These are phyloP conservation scores for Aspergillus neotritici DNA, from an alignment of 2,329 filamentous ascomycete species.

Conservation along the genomic window DNA sequence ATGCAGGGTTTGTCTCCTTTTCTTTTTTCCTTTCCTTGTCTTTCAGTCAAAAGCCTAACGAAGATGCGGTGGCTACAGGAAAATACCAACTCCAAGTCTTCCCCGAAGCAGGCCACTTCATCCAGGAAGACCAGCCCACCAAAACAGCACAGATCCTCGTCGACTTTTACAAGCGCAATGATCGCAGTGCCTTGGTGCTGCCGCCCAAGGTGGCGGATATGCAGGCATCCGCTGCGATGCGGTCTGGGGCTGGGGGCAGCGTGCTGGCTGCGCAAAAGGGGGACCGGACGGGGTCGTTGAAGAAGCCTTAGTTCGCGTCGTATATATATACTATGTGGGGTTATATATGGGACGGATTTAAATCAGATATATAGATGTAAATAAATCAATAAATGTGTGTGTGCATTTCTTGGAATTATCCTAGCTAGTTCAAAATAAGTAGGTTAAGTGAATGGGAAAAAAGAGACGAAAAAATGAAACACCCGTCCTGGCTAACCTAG, in stretches of 20 bases:
- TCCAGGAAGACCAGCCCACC: conserved; percentile 90
- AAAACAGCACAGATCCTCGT: conserved; percentile 79
- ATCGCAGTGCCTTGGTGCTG: conserved; percentile 74
- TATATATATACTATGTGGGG: too few relatives aligned
- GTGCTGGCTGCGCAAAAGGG: not conserved
- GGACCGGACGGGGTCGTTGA: not conserved
- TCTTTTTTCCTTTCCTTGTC: not conserved
- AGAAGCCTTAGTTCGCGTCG: not conserved
- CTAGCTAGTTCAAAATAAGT: too few relatives aligned
- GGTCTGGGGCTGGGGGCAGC: conserved; percentile 16
- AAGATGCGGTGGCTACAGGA: conserved; percentile 34
- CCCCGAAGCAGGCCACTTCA: conserved; percentile 90
- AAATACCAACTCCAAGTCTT: conserved; percentile 96
- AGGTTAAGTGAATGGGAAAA: too few relatives aligned
- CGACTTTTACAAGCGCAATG: conserved; percentile 90
- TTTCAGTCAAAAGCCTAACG: not conserved
- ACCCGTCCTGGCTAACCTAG: too few relatives aligned
- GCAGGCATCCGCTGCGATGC: conserved; percentile 40
- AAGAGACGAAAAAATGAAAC: too few relatives aligned
- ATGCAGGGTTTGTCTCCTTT: conserved; percentile 72
- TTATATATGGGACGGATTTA: too few relatives aligned
- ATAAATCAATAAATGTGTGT: too few relatives aligned
- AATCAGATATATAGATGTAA: too few relatives aligned
- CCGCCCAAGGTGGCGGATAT: conserved; percentile 86
- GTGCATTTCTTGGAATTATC: too few relatives aligned